Conservation (phyloP, 2,329 filamentous ascomycete genomes). For the Bretziella fagacearum region DNA sequence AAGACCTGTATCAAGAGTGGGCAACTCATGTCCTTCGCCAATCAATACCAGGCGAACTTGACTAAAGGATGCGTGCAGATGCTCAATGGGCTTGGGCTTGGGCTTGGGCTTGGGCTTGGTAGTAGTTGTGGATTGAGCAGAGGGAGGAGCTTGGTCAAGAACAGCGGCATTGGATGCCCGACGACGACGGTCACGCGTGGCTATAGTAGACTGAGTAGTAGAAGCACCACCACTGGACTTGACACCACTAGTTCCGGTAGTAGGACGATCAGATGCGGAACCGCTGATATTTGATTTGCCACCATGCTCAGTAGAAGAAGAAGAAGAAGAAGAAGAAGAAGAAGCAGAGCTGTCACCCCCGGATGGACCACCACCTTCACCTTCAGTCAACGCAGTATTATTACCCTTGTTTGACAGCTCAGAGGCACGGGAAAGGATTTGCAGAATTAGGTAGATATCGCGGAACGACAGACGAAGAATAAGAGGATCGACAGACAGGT, state of each 20-base stretch:
- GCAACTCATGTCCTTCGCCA: slow-evolving; percentile 87
- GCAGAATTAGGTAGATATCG: slow-evolving; percentile 84
- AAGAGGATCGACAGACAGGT: slow-evolving; percentile 76
- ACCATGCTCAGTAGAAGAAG: slow-evolving; percentile 25
- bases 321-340: no score
- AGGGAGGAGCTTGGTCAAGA: background rate
- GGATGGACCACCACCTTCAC: no score
- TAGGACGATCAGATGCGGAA: slow-evolving; percentile 28
- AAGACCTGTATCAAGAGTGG: slow-evolving; percentile 82
- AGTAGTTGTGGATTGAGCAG: slow-evolving; percentile 1
- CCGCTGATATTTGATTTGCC: slow-evolving; percentile 36
- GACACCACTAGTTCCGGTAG: background rate
- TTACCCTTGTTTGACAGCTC: slow-evolving; percentile 65
- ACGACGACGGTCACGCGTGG: background rate
- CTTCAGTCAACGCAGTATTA: slow-evolving; percentile 20
- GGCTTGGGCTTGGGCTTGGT: no score
- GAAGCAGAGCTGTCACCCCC: no score
- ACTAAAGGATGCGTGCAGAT: slow-evolving; percentile 70
- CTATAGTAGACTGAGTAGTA: background rate
- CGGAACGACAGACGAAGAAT: slow-evolving; percentile 79
- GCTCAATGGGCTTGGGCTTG: slow-evolving; percentile 41
- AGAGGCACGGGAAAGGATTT: slow-evolving; percentile 80
- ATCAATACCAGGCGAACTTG: slow-evolving; percentile 87
- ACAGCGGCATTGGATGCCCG: background rate
- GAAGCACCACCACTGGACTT: slow-evolving; percentile 1